Percentiles rank a stretch among this genome's conserved stretches.
These are phyloP conservation scores for Xylariaceae sp. DNA, from an alignment of 2,329 filamentous ascomycete genomes.

Conservation along the genomic window DNA sequence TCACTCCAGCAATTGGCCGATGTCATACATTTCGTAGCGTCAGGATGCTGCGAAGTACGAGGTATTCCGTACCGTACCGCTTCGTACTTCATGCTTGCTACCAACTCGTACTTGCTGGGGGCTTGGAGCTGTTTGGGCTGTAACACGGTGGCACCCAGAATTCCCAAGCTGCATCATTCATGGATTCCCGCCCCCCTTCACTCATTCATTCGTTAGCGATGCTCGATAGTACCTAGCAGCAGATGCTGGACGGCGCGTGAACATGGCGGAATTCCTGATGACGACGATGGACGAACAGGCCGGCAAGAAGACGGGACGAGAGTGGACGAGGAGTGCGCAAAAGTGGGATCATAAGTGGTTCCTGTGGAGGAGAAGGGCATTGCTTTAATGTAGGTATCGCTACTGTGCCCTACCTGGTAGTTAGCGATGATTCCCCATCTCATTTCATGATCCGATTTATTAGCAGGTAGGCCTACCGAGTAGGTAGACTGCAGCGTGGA, in stretches of 20 bases:
- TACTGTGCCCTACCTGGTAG: background rate
- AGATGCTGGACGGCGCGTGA: background rate
- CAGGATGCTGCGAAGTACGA: no score
- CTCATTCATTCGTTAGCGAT: constrained; percentile 7
- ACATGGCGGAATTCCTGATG: background rate
- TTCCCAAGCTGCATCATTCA: constrained; percentile 12
- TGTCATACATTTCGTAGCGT: constrained; percentile 8
- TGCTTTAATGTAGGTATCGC: constrained; percentile 4
- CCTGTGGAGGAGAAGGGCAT: constrained; percentile 10
- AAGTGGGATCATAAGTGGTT: no score
- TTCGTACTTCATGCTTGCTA: background rate
- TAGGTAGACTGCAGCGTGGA: background rate
- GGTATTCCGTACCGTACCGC: no score
- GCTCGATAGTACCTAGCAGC: background rate
- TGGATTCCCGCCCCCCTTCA: constrained; percentile 10
- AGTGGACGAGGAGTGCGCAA: background rate
- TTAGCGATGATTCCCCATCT: background rate
- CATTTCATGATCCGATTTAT: background rate
- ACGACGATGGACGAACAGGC: constrained; percentile 10
- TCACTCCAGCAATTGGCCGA: constrained; percentile 11
- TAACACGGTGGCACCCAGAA: constrained; percentile 12
- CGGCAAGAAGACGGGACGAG: background rate
- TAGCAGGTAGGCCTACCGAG: background rate
- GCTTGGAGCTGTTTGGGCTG: constrained; percentile 4
- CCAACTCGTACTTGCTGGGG: background rate